A percentile compares a stretch with the other conserved stretches of the same genome.
phyloP scores from a whole-genome alignment of 441 rosid species.

The Eruca vesicaria region DNA sequence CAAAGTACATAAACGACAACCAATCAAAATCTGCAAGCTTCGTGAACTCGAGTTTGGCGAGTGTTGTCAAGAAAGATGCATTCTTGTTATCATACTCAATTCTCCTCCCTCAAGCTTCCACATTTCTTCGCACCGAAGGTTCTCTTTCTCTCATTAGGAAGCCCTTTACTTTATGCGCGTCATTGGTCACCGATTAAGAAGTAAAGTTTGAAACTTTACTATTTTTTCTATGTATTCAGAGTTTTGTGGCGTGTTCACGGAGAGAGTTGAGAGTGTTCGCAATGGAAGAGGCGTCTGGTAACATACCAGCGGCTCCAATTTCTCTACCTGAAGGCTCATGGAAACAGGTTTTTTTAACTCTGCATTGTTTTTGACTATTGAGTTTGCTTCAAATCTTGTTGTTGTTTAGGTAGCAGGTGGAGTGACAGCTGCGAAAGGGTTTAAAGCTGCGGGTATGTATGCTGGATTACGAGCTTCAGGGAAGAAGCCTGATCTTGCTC shows the following conservation, averaged over 20 bases:
- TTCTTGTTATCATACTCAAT: constrained; percentile 38
- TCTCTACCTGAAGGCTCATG: constrained; percentile 80
- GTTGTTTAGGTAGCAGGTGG: constrained; percentile 76
- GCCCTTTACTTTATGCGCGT: not conserved
- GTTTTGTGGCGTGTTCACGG: constrained; percentile 27
- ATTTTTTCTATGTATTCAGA: constrained; percentile 3
- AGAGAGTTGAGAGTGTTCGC: constrained; percentile 41
- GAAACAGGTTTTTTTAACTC: constrained; percentile 57
- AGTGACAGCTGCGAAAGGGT: constrained; percentile 93
- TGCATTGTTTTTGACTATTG: not conserved
- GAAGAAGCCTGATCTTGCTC: constrained; percentile 90
- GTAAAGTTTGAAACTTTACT: not conserved
- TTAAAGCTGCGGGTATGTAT: constrained; percentile 81
- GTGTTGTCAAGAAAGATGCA: constrained; percentile 32
- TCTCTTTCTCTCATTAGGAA: not conserved
- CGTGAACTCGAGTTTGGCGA: constrained; percentile 11
- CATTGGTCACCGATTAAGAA: not conserved
- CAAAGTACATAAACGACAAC: not conserved
- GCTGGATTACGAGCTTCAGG: constrained; percentile 86
- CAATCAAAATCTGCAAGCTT: not conserved
- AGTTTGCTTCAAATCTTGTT: constrained; percentile 9
- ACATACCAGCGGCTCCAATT: constrained; percentile 84
- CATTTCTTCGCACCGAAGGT: constrained; percentile 47
- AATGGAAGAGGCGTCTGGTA: constrained; percentile 47
- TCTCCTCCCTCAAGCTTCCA: constrained; percentile 40